Evolutionary conservation across 305 asterid species (phyloP).

Genomic region (Fraxinus nigra): DNA sequence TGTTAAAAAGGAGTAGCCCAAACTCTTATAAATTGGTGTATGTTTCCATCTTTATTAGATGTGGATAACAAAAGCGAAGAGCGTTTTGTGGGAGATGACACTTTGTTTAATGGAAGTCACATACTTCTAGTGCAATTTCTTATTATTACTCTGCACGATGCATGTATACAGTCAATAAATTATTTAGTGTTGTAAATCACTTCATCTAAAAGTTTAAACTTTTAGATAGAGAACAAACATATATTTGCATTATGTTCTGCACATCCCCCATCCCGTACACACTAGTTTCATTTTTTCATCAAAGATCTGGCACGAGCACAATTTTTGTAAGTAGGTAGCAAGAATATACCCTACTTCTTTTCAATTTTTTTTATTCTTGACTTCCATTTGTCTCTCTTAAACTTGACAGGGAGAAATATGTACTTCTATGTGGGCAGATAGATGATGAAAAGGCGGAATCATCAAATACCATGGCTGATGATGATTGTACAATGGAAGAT

Average conservation of each 20-base stretch:
- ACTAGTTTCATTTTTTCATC: neutral
- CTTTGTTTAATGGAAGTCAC: conserved; percentile 21
- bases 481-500: conserved; percentile 72
- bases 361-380: conserved; percentile 11
- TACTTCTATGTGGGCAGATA: conserved; percentile 80
- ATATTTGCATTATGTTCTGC: neutral
- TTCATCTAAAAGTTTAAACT: neutral
- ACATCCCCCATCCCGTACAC: neutral
- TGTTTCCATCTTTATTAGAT: neutral
- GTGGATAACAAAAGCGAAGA: neutral
- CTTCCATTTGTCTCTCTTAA: conserved; percentile 31
- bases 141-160: conserved; percentile 14
- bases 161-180: neutral
- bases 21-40: neutral
- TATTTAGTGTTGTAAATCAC: neutral
- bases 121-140: conserved; percentile 1
- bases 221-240: neutral
- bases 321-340: neutral
- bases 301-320: neutral
- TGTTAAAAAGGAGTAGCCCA: too few relatives aligned
- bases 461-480: conserved; percentile 47
- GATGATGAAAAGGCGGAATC: conserved; percentile 71
- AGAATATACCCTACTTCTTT: neutral
- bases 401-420: conserved; percentile 89
- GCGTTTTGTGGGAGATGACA: neutral